Conservation (phyloP, 495 filamentous ascomycete species). For the Letharia columbiana region DNA sequence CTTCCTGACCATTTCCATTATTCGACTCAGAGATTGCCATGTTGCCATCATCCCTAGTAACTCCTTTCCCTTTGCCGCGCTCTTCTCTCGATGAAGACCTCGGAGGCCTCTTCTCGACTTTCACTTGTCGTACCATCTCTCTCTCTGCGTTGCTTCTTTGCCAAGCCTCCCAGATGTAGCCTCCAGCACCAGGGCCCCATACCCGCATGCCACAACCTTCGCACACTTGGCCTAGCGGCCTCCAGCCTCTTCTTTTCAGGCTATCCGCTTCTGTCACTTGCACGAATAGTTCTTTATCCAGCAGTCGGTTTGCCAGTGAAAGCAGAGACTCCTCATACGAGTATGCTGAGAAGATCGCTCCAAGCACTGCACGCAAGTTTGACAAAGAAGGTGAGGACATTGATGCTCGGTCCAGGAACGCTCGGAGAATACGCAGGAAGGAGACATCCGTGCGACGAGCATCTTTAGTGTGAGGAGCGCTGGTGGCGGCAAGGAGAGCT, state of each 20-base stretch:
- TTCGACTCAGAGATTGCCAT: conserved; percentile 1
- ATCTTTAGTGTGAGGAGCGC: conserved; percentile 28
- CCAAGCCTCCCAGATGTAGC: conserved; percentile 74
- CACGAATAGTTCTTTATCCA: conserved; percentile 84
- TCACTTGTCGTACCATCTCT: conserved; percentile 20
- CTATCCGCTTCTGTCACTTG: conserved; percentile 66
- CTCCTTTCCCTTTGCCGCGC: conserved; percentile 18
- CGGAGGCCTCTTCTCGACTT: neutral
- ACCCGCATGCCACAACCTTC: conserved; percentile 74
- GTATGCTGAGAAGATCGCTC: conserved; percentile 89
- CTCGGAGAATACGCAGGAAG: conserved; percentile 82
- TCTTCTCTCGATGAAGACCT: conserved; percentile 9
- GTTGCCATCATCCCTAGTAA: conserved; percentile 9
- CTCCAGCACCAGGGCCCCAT: conserved; percentile 83
- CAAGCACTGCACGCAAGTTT: conserved; percentile 75
- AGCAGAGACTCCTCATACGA: conserved; percentile 86
- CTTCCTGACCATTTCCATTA: neutral
- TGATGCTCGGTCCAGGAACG: conserved; percentile 80
- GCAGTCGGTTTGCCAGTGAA: conserved; percentile 69
- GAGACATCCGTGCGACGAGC: conserved; percentile 51
- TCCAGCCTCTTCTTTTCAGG: conserved; percentile 81
- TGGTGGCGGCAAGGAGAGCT: conserved; percentile 66
- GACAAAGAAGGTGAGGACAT: conserved; percentile 74
- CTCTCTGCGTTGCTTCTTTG: conserved; percentile 47
- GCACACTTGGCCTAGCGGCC: conserved; percentile 74